Evolutionary conservation across 2,329 filamentous ascomycete genomes (phyloP).

Genomic region (Fusarium dimerum): DNA sequence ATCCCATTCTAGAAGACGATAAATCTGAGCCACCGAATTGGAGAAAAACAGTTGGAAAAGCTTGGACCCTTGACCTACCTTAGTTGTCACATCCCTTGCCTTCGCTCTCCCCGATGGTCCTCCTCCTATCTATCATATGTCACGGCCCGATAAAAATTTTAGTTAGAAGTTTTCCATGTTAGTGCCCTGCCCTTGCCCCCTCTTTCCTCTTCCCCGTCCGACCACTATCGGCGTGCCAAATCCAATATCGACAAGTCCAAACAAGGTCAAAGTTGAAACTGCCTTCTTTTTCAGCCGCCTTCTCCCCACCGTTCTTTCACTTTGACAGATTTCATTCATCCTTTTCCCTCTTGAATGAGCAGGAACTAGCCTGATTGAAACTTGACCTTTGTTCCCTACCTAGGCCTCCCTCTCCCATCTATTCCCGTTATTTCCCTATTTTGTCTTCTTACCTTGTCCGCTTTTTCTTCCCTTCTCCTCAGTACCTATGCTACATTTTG

Average conservation of each 20-base stretch:
- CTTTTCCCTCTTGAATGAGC: no score
- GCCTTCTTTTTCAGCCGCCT: not conserved
- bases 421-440: no score
- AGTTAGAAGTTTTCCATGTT: constrained; percentile 11
- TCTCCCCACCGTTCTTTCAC: not conserved
- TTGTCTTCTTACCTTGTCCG: no score
- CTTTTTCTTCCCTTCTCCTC: not conserved
- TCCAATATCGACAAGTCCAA: not conserved
- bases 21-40: no score
- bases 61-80: no score
- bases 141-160: constrained; percentile 13
- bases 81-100: not conserved
- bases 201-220: not conserved
- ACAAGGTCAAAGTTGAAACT: not conserved
- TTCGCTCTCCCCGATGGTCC: not conserved
- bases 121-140: constrained; percentile 17
- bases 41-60: no score
- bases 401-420: not conserved
- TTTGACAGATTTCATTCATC: not conserved
- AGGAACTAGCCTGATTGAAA: not conserved
- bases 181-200: constrained; percentile 11
- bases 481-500: not conserved
- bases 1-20: no score
- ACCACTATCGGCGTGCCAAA: constrained; percentile 1
- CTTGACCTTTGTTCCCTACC: not conserved